Conservation (phyloP, 306 rosid species). For the Pyrus betulifolia region DNA sequence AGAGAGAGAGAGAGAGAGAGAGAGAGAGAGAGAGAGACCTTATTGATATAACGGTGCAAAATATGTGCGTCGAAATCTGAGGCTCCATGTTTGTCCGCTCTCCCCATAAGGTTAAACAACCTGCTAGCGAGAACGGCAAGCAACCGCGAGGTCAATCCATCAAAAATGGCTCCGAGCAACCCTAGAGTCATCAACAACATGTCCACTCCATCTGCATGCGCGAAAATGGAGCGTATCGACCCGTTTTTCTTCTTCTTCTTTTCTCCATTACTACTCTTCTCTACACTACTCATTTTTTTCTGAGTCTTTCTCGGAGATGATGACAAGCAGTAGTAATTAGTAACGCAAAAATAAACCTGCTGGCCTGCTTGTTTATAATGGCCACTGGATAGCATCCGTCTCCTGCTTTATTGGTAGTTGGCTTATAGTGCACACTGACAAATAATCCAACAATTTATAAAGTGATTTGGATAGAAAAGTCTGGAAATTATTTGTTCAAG, state of each 20-base stretch:
- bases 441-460: too few relatives aligned
- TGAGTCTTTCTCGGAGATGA: not conserved
- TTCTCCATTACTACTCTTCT: not conserved
- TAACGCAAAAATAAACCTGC: too few relatives aligned
- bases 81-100: not conserved
- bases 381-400: too few relatives aligned
- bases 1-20: not conserved
- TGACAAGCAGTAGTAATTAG: too few relatives aligned
- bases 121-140: constrained; percentile 16
- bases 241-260: not conserved
- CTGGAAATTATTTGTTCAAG: too few relatives aligned
- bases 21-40: constrained; percentile 14
- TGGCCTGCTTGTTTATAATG: too few relatives aligned
- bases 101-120: constrained; percentile 37
- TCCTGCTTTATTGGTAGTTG: too few relatives aligned
- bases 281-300: not conserved
- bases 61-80: not conserved
- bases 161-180: constrained; percentile 19
- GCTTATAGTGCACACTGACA: too few relatives aligned
- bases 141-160: constrained; percentile 8
- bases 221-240: constrained; percentile 26
- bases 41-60: constrained; percentile 13
- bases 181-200: constrained; percentile 18
- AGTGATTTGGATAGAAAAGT: too few relatives aligned
- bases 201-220: constrained; percentile 27